Evolutionary conservation across 2,329 filamentous ascomycete species (phyloP), one percentile per base, ranked within the genome.

Genomic region (Bimuria novae-zelandiae): DNA sequence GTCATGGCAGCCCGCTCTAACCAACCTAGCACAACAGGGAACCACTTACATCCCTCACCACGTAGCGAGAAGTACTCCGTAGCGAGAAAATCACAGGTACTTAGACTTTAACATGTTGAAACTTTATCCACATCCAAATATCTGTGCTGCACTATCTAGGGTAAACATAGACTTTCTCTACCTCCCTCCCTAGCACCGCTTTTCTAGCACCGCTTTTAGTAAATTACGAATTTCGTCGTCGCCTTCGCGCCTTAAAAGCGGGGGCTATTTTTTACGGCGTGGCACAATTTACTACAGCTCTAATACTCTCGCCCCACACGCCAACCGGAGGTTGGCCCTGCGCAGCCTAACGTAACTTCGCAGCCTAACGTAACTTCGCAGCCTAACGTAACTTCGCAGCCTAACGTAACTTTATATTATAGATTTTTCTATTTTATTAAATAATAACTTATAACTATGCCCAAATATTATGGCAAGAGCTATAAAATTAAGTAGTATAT

Each of bases 161-260:
- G 30, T 47, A 36, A 16, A 47, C 36, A 21, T 30, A 35, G 36
- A 30, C 5, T 17, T 29, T 35, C 30, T 36, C 36, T 30, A 12
- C 23, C 22, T 47, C 36, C 44, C 30, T 37, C 6, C 22, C 44
- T 36, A n/a, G n/a, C n/a, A n/a, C n/a, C n/a, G n/a, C n/a, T n/a
- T n/a, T n/a, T n/a, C n/a, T n/a, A 47, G 44, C 30, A 25, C 32
- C 17, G 30, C 30, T 25, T 47, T 29, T 47, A 37, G 44, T 22
- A 47, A 47, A 47, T 47, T 47, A 47, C 30, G 4, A 47, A 47
- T 37, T 19, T 47, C 25, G 14, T 47, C 14, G 17, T 47, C 17
- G 30, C 29, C 44, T 47, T 47, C 14, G 7, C 16, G n/a, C 44
- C 30, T 47, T 35, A 23, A 36, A 47, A 35, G n/a, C 14, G 7